Evolutionary conservation across 805 yeast species (phyloP).

Genomic region (Candida chauliodis): DNA sequence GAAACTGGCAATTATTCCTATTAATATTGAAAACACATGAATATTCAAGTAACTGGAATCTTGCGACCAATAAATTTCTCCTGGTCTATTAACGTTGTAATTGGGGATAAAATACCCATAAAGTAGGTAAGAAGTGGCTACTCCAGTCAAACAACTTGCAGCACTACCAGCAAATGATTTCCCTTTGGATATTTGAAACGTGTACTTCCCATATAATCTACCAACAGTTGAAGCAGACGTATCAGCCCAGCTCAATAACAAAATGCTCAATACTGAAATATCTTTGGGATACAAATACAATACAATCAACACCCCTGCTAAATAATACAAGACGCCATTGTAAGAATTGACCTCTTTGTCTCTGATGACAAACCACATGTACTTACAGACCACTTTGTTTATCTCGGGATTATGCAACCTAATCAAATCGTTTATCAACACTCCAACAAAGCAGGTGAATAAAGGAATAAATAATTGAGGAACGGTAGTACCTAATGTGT

Average conservation of each 20-base stretch:
- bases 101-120: conserved; percentile 73
- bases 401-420: conserved; percentile 61
- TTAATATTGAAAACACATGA: conserved; percentile 49
- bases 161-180: conserved; percentile 88
- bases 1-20: conserved; percentile 80
- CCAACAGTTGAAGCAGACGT: conserved; percentile 96
- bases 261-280: conserved; percentile 68
- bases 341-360: conserved; percentile 66
- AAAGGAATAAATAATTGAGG: conserved; percentile 60
- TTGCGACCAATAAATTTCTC: conserved; percentile 63
- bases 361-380: conserved; percentile 80
- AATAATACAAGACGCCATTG: conserved; percentile 88
- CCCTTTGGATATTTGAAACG: conserved; percentile 69
- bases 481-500: conserved; percentile 57
- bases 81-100: conserved; percentile 53
- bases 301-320: conserved; percentile 72
- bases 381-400: conserved; percentile 62
- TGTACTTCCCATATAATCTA: conserved; percentile 75
- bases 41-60: conserved; percentile 56
- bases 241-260: conserved; percentile 93
- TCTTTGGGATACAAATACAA: conserved; percentile 75
- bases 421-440: conserved; percentile 62
- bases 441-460: conserved; percentile 47
- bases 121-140: conserved; percentile 57
- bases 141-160: conserved; percentile 80